Conservation (phyloP, 805 yeast species). For the Spathaspora sp. region DNA sequence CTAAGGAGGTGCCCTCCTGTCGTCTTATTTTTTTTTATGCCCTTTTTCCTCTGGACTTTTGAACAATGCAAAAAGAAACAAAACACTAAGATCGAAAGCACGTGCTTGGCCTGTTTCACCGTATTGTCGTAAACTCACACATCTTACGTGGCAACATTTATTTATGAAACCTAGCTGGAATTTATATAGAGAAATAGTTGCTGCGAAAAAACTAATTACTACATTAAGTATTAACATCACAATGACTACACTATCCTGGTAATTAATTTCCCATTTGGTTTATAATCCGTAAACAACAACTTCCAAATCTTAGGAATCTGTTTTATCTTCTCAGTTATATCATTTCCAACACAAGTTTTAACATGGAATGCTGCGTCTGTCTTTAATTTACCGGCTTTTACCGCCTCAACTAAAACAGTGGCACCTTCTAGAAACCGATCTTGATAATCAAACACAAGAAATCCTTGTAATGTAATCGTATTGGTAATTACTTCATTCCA, state of each 20-base stretch:
- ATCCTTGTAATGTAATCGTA: constrained; percentile 18
- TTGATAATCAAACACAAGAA: constrained; percentile 16
- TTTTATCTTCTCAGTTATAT: constrained; percentile 27
- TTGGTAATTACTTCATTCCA: constrained; percentile 21
- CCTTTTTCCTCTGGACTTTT: no score
- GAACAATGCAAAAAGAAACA: no score
- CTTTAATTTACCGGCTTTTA: constrained; percentile 15
- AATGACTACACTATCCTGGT: constrained; percentile 31
- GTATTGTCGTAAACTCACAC: no score
- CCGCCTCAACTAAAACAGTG: constrained; percentile 11
- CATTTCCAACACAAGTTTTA: constrained; percentile 21
- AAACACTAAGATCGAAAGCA: no score
- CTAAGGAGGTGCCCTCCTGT: no score
- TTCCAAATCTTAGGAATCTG: constrained; percentile 48
- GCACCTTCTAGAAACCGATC: constrained; percentile 10
- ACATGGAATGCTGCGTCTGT: constrained; percentile 12
- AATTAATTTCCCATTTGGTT: constrained; percentile 48
- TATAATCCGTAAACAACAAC: constrained; percentile 41
- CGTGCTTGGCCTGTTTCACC: no score
- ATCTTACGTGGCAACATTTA: no score
- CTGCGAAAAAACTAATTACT: no score
- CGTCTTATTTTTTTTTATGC: no score
- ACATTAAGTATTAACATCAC: no score
- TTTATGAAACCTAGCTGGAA: no score
- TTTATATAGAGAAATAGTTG: no score